Evolutionary conservation across 2,329 filamentous ascomycete species (phyloP), one percentile per base, ranked within the genome.

Genomic region (Exophiala spinifera): DNA sequence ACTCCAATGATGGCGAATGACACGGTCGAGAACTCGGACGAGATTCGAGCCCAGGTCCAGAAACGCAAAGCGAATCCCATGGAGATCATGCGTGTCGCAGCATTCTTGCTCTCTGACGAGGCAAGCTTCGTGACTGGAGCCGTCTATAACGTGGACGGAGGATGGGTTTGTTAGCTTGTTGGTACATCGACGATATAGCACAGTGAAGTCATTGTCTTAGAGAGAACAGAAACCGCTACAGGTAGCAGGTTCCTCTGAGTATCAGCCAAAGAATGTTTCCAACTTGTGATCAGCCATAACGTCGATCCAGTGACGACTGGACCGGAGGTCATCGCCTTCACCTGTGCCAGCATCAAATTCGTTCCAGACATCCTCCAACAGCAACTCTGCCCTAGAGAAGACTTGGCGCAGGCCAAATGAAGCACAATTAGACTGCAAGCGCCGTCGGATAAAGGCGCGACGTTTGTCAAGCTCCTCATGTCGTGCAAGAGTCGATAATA

Each of bases 21-120:
- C 19, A 47, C 47, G 21, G 42, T 48, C 0, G 53, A 56, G 49
- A 56, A 51, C 21, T 52, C 52, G 43, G 44, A 51, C 31, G 56
- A 56, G 44, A 48, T 56, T 23, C 14, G 19, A 20, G 45, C 48
- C 14, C 53, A 59, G 34, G 64, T 63, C 3, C 67, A 70, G 31
- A 61, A 65, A 25, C 62, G 69, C 5, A 53, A 64, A 11, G 69
- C 70, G 4, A 69, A 61, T 14, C 52, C 69, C 0, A 66, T 70
- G 3, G 71, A 73, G 50, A 65, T 70, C 1, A 75, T 75, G 5
- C 69, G 72, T 19, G 67, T 76, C 1, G 71, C 77, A 25, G 69
- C 74, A 14, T 79, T 76, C 42, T 59, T 80, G 57, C 64, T 79
- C n/a, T 74, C 74, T 42, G 72, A 76, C 54, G 72, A 73, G 11